These are phyloP conservation scores for Kwoniella botswanensis DNA, from an alignment of 768 basidiomycete genomes.

Conservation along the genomic window DNA sequence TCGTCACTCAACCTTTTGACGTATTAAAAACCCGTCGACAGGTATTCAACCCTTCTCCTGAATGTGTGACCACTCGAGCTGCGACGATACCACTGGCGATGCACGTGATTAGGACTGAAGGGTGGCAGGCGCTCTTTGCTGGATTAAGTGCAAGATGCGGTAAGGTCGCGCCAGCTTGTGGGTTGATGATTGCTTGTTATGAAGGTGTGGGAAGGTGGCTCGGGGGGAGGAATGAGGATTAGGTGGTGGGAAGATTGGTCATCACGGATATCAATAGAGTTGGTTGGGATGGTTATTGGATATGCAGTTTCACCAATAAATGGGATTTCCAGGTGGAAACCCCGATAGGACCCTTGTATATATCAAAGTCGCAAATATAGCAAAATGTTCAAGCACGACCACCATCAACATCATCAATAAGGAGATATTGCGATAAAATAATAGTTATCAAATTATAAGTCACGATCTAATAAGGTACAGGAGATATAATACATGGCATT, in stretches of 20 bases:
- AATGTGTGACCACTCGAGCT: conserved; percentile 53
- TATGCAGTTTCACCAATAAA: no score
- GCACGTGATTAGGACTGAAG: conserved; percentile 78
- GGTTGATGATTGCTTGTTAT: conserved; percentile 96
- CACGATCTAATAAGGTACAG: no score
- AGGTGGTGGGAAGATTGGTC: neutral
- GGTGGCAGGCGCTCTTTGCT: conserved; percentile 75
- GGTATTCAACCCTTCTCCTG: conserved; percentile 61
- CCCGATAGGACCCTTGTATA: no score
- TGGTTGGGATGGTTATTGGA: no score
- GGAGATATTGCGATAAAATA: no score
- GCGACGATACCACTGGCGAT: conserved; percentile 70
- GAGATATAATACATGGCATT: no score
- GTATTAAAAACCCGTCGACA: conserved; percentile 95
- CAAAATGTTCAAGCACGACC: no score
- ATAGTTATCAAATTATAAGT: no score
- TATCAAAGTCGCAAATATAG: no score
- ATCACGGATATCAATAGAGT: no score
- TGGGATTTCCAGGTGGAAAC: no score
- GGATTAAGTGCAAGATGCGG: conserved; percentile 85
- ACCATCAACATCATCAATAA: no score
- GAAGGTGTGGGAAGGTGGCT: conserved; percentile 66
- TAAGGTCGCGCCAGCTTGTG: conserved; percentile 97
- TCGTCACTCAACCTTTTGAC: conserved; percentile 93
- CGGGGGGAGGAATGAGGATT: conserved; percentile 32